Evolutionary conservation across 2,329 filamentous ascomycete species (phyloP).

Genomic region (Nemania sp.): DNA sequence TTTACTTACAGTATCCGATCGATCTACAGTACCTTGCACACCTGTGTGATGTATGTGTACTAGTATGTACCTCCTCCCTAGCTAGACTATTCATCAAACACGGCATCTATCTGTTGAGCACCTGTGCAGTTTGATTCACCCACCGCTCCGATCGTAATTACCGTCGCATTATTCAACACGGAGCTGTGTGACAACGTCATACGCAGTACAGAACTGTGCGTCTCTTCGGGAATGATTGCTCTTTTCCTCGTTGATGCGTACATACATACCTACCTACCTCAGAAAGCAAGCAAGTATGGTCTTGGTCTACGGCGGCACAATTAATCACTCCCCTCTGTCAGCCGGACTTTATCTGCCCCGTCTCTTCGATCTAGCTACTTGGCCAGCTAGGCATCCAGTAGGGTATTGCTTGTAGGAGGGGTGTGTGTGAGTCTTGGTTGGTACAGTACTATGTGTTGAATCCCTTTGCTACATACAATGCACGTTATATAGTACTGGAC

Average conservation of each 20-base stretch:
- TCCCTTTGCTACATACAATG: slow-evolving; percentile 2
- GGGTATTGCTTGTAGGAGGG: not conserved
- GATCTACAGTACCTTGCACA: too few relatives aligned
- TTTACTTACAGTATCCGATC: too few relatives aligned
- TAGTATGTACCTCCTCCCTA: too few relatives aligned
- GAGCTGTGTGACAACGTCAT: slow-evolving; percentile 8
- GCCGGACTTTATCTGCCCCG: slow-evolving; percentile 23
- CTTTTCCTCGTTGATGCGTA: slow-evolving; percentile 1
- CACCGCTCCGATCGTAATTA: slow-evolving; percentile 10
- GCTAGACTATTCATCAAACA: slow-evolving; percentile 26
- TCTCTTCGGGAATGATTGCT: slow-evolving; percentile 1
- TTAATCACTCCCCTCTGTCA: slow-evolving; percentile 13
- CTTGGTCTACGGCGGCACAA: not conserved
- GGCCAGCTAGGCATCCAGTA: too few relatives aligned
- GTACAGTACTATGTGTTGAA: not conserved
- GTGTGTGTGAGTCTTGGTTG: slow-evolving; percentile 26
- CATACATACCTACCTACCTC: not conserved
- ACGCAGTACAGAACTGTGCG: not conserved
- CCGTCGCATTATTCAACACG: slow-evolving; percentile 1
- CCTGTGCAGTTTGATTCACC: slow-evolving; percentile 8
- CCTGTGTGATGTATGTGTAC: too few relatives aligned
- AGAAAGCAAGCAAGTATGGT: not conserved
- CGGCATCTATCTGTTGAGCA: not conserved
- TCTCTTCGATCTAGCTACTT: too few relatives aligned
- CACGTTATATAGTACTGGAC: not conserved